A percentile compares a stretch with the other conserved stretches of the same genome.
These are phyloP conservation scores for Vigna nakashimae DNA, from an alignment of 306 rosid species.

Conservation along the genomic window DNA sequence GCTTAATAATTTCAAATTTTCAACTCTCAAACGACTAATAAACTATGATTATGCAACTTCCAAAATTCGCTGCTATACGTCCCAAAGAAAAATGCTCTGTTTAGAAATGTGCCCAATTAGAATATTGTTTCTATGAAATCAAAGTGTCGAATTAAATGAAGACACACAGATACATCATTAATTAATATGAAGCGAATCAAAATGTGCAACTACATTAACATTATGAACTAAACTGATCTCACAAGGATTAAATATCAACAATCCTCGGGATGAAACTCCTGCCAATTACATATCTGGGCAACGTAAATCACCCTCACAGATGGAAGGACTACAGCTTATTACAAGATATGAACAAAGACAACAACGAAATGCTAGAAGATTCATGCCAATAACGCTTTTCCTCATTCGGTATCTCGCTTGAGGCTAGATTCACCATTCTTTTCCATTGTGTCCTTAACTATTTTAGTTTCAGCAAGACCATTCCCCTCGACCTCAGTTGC, in stretches of 20 bases:
- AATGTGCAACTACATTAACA: slow-evolving; percentile 25
- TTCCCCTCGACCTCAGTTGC: slow-evolving; percentile 41
- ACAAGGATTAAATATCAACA: slow-evolving; percentile 36
- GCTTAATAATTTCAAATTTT: background rate
- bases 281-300: slow-evolving; percentile 35
- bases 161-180: background rate
- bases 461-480: slow-evolving; percentile 48
- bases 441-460: slow-evolving; percentile 38
- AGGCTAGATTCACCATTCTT: slow-evolving; percentile 39
- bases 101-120: background rate
- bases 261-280: slow-evolving; percentile 35
- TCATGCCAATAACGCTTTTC: slow-evolving; percentile 17
- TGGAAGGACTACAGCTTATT: slow-evolving; percentile 35
- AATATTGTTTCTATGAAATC: background rate
- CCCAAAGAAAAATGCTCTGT: background rate
- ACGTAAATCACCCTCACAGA: slow-evolving; percentile 34
- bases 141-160: background rate
- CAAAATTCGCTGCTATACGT: background rate
- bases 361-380: slow-evolving; percentile 39
- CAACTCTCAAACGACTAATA: background rate
- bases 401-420: slow-evolving; percentile 52
- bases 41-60: background rate
- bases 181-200: background rate
- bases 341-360: slow-evolving; percentile 42
- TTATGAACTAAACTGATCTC: slow-evolving; percentile 34